phyloP scores from a whole-genome alignment of 176 grass and related monocot species.

The Musa troglodytarum region DNA sequence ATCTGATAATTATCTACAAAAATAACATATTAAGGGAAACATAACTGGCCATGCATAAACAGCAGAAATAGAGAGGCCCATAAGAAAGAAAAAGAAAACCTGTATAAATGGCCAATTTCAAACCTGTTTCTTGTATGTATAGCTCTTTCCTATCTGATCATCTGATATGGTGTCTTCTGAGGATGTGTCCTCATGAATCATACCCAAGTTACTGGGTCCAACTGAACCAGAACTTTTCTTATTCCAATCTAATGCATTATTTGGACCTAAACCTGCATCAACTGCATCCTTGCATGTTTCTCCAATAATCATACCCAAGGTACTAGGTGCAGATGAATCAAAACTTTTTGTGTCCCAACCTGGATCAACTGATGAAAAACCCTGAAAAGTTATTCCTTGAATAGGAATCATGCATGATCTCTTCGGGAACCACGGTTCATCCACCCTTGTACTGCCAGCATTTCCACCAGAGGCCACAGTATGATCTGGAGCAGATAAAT shows the following conservation, averaged over 20 bases:
- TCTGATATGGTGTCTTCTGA: slow-evolving; percentile 60
- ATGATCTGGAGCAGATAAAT: slow-evolving; percentile 20
- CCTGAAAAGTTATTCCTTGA: background rate
- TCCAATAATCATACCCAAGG: too few species aligned
- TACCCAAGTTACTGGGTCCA: slow-evolving; percentile 6
- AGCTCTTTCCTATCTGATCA: too few species aligned
- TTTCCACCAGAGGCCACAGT: slow-evolving; percentile 4
- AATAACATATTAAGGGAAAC: too few species aligned
- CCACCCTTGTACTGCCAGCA: background rate
- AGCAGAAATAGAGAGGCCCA: too few species aligned
- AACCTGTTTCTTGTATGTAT: too few species aligned
- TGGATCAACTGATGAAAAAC: too few species aligned
- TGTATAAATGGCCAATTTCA: too few species aligned
- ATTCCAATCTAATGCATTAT: slow-evolving; percentile 29
- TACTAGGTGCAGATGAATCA: too few species aligned
- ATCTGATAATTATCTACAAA: too few species aligned
- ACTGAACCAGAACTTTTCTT: slow-evolving; percentile 8
- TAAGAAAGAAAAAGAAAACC: too few species aligned
- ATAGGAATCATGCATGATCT: background rate
- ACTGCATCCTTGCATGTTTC: background rate
- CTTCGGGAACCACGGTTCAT: background rate
- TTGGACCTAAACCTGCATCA: slow-evolving; percentile 29
- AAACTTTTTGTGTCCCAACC: too few species aligned
- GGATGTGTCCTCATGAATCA: slow-evolving; percentile 26
- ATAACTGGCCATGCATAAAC: too few species aligned